These are phyloP conservation scores for Saturnispora sanitii DNA, from an alignment of 805 yeast species.

Conservation along the genomic window DNA sequence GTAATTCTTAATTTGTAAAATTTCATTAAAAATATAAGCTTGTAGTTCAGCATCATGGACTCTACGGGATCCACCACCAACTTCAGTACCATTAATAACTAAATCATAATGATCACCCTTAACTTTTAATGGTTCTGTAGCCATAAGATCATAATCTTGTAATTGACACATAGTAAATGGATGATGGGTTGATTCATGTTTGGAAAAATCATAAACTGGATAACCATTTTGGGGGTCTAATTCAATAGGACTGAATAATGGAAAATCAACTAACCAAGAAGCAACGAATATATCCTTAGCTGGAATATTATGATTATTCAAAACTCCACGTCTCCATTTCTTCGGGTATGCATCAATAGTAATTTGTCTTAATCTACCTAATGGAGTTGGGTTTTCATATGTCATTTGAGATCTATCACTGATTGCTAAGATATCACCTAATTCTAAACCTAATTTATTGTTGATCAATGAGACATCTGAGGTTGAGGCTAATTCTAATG, in stretches of 20 bases:
- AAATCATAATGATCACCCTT: slow-evolving; percentile 91
- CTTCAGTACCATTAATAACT: slow-evolving; percentile 87
- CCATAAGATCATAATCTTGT: slow-evolving; percentile 53
- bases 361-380: slow-evolving; percentile 77
- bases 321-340: slow-evolving; percentile 35
- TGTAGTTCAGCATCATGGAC: slow-evolving; percentile 81
- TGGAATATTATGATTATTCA: slow-evolving; percentile 7
- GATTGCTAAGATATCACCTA: slow-evolving; percentile 71
- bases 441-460: slow-evolving; percentile 31
- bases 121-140: slow-evolving; percentile 47
- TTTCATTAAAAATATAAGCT: slow-evolving; percentile 52
- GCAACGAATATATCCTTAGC: slow-evolving; percentile 41
- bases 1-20: slow-evolving; percentile 52
- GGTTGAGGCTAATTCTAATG: slow-evolving; percentile 9
- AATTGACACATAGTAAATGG: slow-evolving; percentile 91
- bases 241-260: slow-evolving; percentile 76
- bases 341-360: slow-evolving; percentile 48
- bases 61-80: slow-evolving; percentile 97
- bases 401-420: slow-evolving; percentile 61
- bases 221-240: slow-evolving; percentile 26
- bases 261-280: slow-evolving; percentile 87
- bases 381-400: slow-evolving; percentile 92
- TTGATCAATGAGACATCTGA: slow-evolving; percentile 19
- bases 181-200: slow-evolving; percentile 75
- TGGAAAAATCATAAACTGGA: slow-evolving; percentile 47